phyloP scores from a whole-genome alignment of 148 eudicot genomes.

The Fagopyrum tataricum region DNA sequence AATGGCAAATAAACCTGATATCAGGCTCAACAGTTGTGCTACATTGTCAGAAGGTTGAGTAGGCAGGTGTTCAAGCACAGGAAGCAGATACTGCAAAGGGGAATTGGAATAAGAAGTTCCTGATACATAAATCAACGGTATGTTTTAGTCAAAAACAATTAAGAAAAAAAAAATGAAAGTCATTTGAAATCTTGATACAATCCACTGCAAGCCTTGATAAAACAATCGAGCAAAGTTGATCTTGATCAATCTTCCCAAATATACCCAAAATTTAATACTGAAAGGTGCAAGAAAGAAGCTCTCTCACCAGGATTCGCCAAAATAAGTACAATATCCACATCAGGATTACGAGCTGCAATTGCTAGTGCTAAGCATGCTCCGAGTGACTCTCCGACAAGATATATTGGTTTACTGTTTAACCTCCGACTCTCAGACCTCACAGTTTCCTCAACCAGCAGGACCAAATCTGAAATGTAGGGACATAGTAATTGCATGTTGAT shows the following conservation, averaged over 20 bases:
- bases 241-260: neutral
- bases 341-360: constrained; percentile 54
- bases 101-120: constrained; percentile 13
- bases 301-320: constrained; percentile 73
- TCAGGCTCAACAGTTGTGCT: constrained; percentile 9
- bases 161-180: too few relatives aligned
- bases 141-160: neutral
- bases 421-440: constrained; percentile 35
- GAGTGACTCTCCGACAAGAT: constrained; percentile 60
- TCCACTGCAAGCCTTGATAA: neutral
- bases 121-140: neutral
- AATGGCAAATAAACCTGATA: constrained; percentile 1
- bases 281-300: neutral
- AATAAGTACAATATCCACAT: constrained; percentile 50
- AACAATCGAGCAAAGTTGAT: neutral
- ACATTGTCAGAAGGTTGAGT: neutral
- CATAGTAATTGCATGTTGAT: too few relatives aligned
- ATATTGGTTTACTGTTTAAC: constrained; percentile 41
- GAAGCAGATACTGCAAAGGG: neutral
- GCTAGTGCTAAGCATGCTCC: constrained; percentile 62
- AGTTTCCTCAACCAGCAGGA: constrained; percentile 44
- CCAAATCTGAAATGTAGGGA: constrained; percentile 31
- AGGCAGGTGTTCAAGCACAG: constrained; percentile 3
- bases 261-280: neutral
- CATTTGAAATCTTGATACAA: neutral